Evolutionary conservation across 176 grass and related monocot species (phyloP).

Genomic region (Musa acuminata): DNA sequence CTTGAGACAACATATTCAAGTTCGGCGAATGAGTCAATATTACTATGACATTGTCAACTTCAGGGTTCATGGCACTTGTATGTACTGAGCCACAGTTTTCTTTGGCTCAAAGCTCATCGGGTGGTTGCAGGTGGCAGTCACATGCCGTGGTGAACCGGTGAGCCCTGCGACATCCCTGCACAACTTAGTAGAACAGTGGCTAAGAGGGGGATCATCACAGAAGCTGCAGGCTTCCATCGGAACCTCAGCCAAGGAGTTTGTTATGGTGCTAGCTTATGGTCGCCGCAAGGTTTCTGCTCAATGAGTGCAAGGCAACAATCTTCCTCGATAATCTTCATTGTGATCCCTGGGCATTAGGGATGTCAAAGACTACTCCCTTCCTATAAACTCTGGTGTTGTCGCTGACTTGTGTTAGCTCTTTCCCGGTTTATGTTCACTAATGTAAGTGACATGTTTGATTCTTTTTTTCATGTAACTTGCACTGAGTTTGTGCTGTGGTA

Average conservation of each 20-base stretch:
- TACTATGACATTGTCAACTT: background rate
- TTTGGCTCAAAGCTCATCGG: background rate
- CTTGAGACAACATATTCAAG: too few species aligned
- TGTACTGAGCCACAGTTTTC: background rate
- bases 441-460: background rate
- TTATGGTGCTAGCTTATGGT: constrained; percentile 80
- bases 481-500: background rate
- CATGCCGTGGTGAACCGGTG: constrained; percentile 43
- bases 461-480: background rate
- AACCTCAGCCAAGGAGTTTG: constrained; percentile 51
- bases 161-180: constrained; percentile 45
- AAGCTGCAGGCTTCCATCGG: constrained; percentile 23
- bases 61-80: background rate
- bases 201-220: constrained; percentile 26
- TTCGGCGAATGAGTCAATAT: background rate
- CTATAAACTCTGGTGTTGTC: background rate
- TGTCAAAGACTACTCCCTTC: background rate
- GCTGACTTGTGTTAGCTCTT: background rate
- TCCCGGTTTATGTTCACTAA: background rate
- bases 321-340: background rate
- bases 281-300: constrained; percentile 13
- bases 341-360: background rate
- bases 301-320: background rate
- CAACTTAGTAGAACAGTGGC: constrained; percentile 44
- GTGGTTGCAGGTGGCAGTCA: constrained; percentile 53